Base-by-base conservation (phyloP, 192 early-diverging fungal species). In the Phycomyces blakesleeanus region DNA sequence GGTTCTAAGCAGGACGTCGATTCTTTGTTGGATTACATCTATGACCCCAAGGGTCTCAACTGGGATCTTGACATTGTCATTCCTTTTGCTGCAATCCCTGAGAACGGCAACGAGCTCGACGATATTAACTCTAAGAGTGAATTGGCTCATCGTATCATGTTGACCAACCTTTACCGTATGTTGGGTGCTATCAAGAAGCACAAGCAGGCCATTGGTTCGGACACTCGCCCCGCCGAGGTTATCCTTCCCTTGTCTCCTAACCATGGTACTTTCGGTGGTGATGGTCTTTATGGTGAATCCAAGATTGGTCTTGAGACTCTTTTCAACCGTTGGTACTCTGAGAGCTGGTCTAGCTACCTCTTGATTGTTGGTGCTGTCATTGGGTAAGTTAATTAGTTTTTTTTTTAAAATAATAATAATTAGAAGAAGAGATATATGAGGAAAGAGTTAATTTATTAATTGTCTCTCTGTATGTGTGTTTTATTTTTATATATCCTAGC, bases 41-140 rank as follows among this genome's bases (percentile, higher is more conserved):
- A 96, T 75, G 87, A 88, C 66, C 72, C 74, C 52, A 81, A 84
- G 62, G 93, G 93, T 25, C 82, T 98, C 5, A 82, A 81, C 51
- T 95, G 91, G 94, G 96, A 98, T 76, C 85, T 98, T 53, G 96
- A 98, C 79, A 93, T 84, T 75, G 81, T 98, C 61, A 80, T 96
- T 65, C 96, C 96, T 15, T 96, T 98, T 78, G 96, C 96, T 54
- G 96, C 94, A 41, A 91, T 98, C 57, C 83, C 93, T 20, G 93
- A 91, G 61, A 80, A 92, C 8, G 96, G 94, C 42, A 84, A 87
- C 56, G 91, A 95, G 74, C 81, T 95, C 40, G 90, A 91, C 54
- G 78, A 78, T 49, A 85, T 98, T 51, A 93, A 93, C 62, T 88
- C 89, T 7, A 78, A 83, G 73, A 93, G 93, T 41, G 96, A 98